phyloP scores from a whole-genome alignment of 306 rosid genomes.

The Quercus agrifolia region DNA sequence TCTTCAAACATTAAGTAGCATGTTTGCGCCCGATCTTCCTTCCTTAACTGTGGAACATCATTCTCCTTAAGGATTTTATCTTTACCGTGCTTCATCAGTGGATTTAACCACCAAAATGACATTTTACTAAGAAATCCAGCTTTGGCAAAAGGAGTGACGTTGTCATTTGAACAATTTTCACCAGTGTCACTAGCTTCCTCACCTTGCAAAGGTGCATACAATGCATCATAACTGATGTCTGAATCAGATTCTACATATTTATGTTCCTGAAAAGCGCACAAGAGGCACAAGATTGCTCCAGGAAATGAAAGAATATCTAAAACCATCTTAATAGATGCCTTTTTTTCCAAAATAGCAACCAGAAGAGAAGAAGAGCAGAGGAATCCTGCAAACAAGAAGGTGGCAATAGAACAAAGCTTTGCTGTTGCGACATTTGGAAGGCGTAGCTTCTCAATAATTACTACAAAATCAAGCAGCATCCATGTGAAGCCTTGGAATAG shows the following conservation, averaged over 20 bases:
- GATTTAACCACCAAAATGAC: conserved; percentile 37
- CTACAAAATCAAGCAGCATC: conserved; percentile 9
- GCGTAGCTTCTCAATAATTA: conserved; percentile 4
- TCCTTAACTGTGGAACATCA: conserved; percentile 19
- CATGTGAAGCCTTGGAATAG: conserved; percentile 22
- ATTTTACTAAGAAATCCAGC: conserved; percentile 11
- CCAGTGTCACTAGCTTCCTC: not conserved
- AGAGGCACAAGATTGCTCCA: conserved; percentile 22
- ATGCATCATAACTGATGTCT: not conserved
- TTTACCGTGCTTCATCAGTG: conserved; percentile 26
- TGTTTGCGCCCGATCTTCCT: conserved; percentile 32
- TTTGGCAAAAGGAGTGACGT: conserved; percentile 19
- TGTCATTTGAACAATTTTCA: conserved; percentile 1
- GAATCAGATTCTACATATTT: not conserved
- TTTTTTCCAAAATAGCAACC: not conserved
- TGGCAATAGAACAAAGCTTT: not conserved
- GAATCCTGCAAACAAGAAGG: conserved; percentile 15
- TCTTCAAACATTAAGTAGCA: conserved; percentile 43
- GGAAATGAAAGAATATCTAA: conserved; percentile 10
- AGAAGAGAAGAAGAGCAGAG: conserved; percentile 20
- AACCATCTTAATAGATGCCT: conserved; percentile 1
- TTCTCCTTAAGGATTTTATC: conserved; percentile 9
- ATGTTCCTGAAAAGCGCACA: not conserved
- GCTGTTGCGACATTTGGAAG: not conserved
- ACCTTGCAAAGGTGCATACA: conserved; percentile 6